Percentiles rank a stretch among this genome's conserved stretches.
Evolutionary conservation across 1,284 basidiomycete genomes (phyloP).

Genomic region (Boletus sp.): DNA sequence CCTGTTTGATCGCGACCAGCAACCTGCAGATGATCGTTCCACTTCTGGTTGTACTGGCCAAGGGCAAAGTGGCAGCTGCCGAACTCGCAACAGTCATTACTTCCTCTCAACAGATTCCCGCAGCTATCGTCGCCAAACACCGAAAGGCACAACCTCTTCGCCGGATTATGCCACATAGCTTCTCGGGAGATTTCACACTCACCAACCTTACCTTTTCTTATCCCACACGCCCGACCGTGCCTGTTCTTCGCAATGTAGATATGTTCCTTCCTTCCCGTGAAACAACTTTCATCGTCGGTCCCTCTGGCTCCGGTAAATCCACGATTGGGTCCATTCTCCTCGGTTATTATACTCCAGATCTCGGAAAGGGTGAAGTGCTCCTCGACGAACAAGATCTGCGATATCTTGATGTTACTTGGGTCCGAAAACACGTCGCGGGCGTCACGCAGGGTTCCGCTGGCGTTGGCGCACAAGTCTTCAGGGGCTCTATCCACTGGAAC

Average conservation of each 20-base stretch:
- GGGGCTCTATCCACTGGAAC: constrained; percentile 79
- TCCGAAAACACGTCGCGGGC: constrained; percentile 68
- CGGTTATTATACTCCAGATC: constrained; percentile 67
- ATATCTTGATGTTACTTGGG: constrained; percentile 76
- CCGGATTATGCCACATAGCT: constrained; percentile 56
- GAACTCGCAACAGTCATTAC: constrained; percentile 27
- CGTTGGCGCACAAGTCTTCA: constrained; percentile 28
- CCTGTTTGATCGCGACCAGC: constrained; percentile 83
- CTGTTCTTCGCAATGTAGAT: constrained; percentile 48
- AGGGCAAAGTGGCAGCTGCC: constrained; percentile 60
- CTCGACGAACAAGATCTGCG: constrained; percentile 81
- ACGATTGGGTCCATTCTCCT: constrained; percentile 77
- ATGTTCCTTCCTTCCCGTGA: constrained; percentile 69
- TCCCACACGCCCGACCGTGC: constrained; percentile 58
- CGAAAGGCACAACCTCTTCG: constrained; percentile 39
- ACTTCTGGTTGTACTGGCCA: constrained; percentile 72
- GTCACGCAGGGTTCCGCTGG: constrained; percentile 65
- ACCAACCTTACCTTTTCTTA: constrained; percentile 79
- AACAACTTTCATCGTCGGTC: constrained; percentile 78
- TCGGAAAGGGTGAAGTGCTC: constrained; percentile 53
- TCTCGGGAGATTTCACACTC: constrained; percentile 76
- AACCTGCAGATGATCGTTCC: constrained; percentile 86
- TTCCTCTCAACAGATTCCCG: constrained; percentile 21
- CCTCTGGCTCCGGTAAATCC: constrained; percentile 78
- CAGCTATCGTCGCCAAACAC: constrained; percentile 11